These are phyloP conservation scores for Byssochlamys sp. DNA, from an alignment of 2,329 filamentous ascomycete species.

Conservation along the genomic window DNA sequence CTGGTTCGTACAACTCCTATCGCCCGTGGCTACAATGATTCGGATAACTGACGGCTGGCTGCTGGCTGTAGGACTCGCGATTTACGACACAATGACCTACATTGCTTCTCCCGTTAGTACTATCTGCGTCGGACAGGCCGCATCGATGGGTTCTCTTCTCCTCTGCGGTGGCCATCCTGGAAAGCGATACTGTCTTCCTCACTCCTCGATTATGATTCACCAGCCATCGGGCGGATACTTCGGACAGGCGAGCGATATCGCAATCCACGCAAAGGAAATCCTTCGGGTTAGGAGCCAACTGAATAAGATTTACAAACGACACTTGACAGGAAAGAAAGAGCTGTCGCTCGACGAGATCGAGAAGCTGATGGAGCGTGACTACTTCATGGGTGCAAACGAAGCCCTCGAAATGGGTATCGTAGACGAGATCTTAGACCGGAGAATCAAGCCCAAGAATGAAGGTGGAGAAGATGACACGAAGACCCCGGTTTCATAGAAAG, in stretches of 20 bases:
- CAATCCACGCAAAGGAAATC: constrained; percentile 96
- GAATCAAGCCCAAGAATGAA: constrained; percentile 21
- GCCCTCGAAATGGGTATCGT: constrained; percentile 83
- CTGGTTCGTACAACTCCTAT: constrained; percentile 37
- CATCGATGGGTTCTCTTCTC: constrained; percentile 85
- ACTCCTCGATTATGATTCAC: constrained; percentile 93
- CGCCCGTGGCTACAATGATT: not conserved
- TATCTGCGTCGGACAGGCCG: constrained; percentile 87
- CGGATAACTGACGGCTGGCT: not conserved
- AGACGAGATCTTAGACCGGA: constrained; percentile 65
- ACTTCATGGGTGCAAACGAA: constrained; percentile 82
- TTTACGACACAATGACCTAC: constrained; percentile 98
- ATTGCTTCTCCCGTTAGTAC: constrained; percentile 88
- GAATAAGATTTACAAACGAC: constrained; percentile 79
- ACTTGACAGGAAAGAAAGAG: constrained; percentile 62
- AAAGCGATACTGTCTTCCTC: constrained; percentile 80
- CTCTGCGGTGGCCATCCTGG: constrained; percentile 77
- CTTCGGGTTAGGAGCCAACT: constrained; percentile 72
- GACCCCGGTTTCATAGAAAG: constrained; percentile 10
- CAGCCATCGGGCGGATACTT: constrained; percentile 72
- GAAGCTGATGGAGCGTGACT: constrained; percentile 92
- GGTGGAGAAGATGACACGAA: constrained; percentile 15
- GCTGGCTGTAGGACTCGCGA: constrained; percentile 50
- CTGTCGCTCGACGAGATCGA: constrained; percentile 75
- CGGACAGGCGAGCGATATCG: constrained; percentile 67